phyloP scores from a whole-genome alignment of 345 rosid species.

The Dipteronia dyeriana region DNA sequence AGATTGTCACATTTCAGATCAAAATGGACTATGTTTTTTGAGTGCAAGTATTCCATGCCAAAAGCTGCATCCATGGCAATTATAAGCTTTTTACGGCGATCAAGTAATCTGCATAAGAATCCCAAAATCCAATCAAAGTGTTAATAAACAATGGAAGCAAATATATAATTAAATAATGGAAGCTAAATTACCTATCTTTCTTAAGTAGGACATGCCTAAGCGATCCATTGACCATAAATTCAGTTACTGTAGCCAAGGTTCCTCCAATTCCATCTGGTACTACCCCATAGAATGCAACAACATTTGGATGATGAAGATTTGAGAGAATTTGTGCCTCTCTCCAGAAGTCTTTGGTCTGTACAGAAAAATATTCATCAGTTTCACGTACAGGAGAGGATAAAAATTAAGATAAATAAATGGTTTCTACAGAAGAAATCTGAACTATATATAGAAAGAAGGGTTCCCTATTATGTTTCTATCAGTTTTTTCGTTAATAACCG shows the following conservation, averaged over 20 bases:
- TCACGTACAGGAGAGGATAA: neutral
- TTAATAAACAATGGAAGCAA: slow-evolving; percentile 3
- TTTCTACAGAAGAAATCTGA: slow-evolving; percentile 9
- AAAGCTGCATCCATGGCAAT: slow-evolving; percentile 82
- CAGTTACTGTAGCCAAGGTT: slow-evolving; percentile 72
- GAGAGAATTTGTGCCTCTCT: slow-evolving; percentile 80
- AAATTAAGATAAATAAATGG: neutral
- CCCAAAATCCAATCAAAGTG: slow-evolving; percentile 8
- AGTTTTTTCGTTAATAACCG: neutral
- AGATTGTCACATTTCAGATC: slow-evolving; percentile 72
- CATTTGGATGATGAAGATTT: slow-evolving; percentile 77
- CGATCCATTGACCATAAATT: slow-evolving; percentile 79
- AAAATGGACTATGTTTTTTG: slow-evolving; percentile 67
- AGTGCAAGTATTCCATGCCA: slow-evolving; percentile 81
- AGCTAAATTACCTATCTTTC: slow-evolving; percentile 49
- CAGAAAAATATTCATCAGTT: slow-evolving; percentile 18
- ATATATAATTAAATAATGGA: neutral
- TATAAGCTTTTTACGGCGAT: slow-evolving; percentile 47
- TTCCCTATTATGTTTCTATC: neutral
- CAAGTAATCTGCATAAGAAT: slow-evolving; percentile 50
- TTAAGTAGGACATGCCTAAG: slow-evolving; percentile 66
- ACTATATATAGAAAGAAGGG: neutral
- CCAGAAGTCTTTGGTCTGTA: slow-evolving; percentile 70
- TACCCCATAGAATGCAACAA: slow-evolving; percentile 73
- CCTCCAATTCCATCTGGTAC: slow-evolving; percentile 75